Evolutionary conservation across 768 basidiomycete species (phyloP), one percentile per base, ranked within the genome.

Genomic region (Crassisporium funariophilum): DNA sequence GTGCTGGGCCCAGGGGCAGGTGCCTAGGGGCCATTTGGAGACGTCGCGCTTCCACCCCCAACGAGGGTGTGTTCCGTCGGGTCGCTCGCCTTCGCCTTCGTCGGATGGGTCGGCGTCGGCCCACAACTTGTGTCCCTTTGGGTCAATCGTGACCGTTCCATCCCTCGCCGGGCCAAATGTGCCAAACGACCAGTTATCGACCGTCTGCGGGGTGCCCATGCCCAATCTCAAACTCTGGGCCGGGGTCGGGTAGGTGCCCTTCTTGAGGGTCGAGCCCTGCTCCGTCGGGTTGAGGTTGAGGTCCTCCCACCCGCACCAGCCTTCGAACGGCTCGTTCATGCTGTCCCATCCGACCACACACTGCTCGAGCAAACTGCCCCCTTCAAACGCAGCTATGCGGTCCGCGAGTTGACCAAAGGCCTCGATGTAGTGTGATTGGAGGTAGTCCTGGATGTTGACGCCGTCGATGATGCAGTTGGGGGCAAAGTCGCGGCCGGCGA

Each of bases 271-370:
- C 9, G 83, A 78, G 1, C 82, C 82, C 59, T 93, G 91, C 24
- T 76, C 68, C 12, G 68, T 69, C 0, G 92, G 88, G 35, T 85
- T 82, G 10, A 62, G 49, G 41, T 74, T 76, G 21, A 99, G 72
- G 62, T 95, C 83, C 0, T 75, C 71, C 66, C 86, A 86, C 2
- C 74, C 76, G 23, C 67, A 76, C 31, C 91, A 74, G 0, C 97
- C 97, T 55, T 95, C 90, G 27, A 83, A 83, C 0, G 97, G 95
- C 65, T 99, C 97, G 64, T 99, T 98, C 66, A 98, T 70, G 56
- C 84, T 87, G 62, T 99, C 97, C 97, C 95, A 98, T 0, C 97
- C 97, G 38, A 98, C 86, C 9, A 99, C 79, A 54, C 92, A 94
- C 31, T 83, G 82, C 22, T 98, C 94, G 16, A 90, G 63, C 27